Evolutionary conservation across 345 rosid genomes (phyloP).

Genomic region (Lepidium didymum): DNA sequence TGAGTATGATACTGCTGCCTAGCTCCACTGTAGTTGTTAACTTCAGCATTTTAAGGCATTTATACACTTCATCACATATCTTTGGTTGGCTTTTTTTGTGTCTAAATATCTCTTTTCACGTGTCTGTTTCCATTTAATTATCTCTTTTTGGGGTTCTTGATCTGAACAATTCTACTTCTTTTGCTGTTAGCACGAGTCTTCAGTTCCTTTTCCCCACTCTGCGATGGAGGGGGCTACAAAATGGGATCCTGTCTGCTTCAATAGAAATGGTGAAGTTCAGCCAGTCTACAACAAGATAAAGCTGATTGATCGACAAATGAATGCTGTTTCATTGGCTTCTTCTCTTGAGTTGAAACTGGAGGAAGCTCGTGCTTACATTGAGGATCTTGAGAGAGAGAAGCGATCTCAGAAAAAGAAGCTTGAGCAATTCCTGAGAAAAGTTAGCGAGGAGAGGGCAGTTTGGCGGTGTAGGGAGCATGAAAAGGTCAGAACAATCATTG

Average conservation of each 20-base stretch:
- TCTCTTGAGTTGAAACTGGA: constrained; percentile 60
- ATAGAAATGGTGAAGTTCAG: constrained; percentile 39
- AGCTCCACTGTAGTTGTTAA: neutral
- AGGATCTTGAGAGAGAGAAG: constrained; percentile 65
- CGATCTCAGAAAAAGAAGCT: constrained; percentile 70
- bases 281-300: constrained; percentile 39
- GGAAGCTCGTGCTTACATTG: constrained; percentile 50
- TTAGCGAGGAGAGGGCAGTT: constrained; percentile 69
- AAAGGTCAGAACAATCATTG: constrained; percentile 68
- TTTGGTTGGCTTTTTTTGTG: neutral
- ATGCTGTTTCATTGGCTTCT: constrained; percentile 50
- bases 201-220: constrained; percentile 46
- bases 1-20: neutral
- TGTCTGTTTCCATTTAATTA: neutral
- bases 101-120: neutral
- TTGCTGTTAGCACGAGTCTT: constrained; percentile 46
- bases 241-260: constrained; percentile 65
- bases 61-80: neutral
- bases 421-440: constrained; percentile 77
- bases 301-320: constrained; percentile 48
- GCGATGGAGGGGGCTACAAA: constrained; percentile 85
- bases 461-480: constrained; percentile 88
- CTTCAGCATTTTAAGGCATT: neutral
- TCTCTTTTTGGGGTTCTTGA: neutral
- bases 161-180: neutral